Conservation (phyloP, 2,329 filamentous ascomycete species). For the Colletotrichum karsti region DNA sequence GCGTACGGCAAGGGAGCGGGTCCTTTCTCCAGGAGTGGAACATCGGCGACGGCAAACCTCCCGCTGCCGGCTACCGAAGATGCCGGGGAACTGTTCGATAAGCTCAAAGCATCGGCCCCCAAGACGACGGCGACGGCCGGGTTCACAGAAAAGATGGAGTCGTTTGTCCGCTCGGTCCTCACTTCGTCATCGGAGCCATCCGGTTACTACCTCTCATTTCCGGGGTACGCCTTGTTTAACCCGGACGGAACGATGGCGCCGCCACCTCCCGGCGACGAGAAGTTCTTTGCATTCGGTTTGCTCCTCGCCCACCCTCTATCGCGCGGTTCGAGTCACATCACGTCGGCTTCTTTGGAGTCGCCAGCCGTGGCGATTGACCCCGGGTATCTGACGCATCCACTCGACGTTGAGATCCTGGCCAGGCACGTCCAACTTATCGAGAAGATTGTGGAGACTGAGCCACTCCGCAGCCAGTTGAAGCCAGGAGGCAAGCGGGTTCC, state of each 20-base stretch:
- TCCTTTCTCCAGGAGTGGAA: slow-evolving; percentile 32
- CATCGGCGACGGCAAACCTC: slow-evolving; percentile 32
- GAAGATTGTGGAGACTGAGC: slow-evolving; percentile 43
- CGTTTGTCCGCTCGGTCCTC: slow-evolving; percentile 25
- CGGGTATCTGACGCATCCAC: slow-evolving; percentile 62
- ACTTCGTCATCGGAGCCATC: slow-evolving; percentile 27
- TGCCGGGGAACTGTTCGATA: slow-evolving; percentile 38
- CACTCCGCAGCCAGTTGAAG: slow-evolving; percentile 52
- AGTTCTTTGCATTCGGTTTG: slow-evolving; percentile 64
- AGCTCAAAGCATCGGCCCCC: not conserved
- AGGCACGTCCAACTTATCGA: slow-evolving; percentile 52
- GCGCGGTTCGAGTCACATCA: slow-evolving; percentile 67
- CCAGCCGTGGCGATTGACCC: slow-evolving; percentile 53
- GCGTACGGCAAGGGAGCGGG: slow-evolving; percentile 32
- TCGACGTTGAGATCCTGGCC: slow-evolving; percentile 64
- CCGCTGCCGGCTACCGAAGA: slow-evolving; percentile 34
- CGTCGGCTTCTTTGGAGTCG: slow-evolving; percentile 41
- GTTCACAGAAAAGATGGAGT: slow-evolving; percentile 15
- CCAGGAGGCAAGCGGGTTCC: slow-evolving; percentile 38
- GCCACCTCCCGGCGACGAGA: slow-evolving; percentile 26
- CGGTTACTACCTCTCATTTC: slow-evolving; percentile 28
- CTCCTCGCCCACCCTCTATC: slow-evolving; percentile 71
- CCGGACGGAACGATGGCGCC: slow-evolving; percentile 25
- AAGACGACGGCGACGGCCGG: slow-evolving; percentile 13
- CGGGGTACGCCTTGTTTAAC: slow-evolving; percentile 27